Evolutionary conservation across 305 asterid genomes (phyloP), one percentile per base, ranked within the genome.

Genomic region (Solanum aculeatissimum): DNA sequence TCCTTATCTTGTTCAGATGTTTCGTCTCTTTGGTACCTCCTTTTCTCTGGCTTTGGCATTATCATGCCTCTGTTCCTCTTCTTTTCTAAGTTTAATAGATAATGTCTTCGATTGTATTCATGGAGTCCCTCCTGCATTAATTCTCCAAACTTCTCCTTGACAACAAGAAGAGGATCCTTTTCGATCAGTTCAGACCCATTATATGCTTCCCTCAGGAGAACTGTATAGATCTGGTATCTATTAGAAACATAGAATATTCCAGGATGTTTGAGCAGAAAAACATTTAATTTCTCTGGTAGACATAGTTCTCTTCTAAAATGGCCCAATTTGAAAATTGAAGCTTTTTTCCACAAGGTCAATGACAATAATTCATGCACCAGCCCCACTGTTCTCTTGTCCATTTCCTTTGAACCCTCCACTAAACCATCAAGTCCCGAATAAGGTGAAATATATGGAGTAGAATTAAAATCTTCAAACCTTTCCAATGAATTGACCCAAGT

Each of bases 91-190:
- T 96, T 96, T 88, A 93, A 85, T 16, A 90, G 69, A 71, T 89
- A 87, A 82, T 93, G 97, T 90, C 98, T 90, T 71, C 89, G 88
- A 74, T 95, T 96, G 82, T 93, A 95, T 69, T 93, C 99, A 40
- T 94, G 95, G 85, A 93, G 93, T 68, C 98, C 99, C 81, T 90
- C 96, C 89, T 95, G 97, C 98, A 96, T 96, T 87, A 96, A 49
- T 49, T 92, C 98, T 84, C 99, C 98, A 81, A 91, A 96, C 84
- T 92, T 95, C 68, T 96, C 97, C 94, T 96, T 95, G 89, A 93
- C 93, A 63, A 89, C 86, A n/a, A 96, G 93, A 21, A 93, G 94
- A 7, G 97, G 99, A 74, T 96, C 99, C 90, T 91, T 94, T 74
- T 93, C 94, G 53, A 93, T 85, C 91, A 96, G 84, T 63, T 93